Evolutionary conservation across 805 yeast genomes (phyloP), one percentile per base, ranked within the genome.

Genomic region (Scheffersomyces spartinae): DNA sequence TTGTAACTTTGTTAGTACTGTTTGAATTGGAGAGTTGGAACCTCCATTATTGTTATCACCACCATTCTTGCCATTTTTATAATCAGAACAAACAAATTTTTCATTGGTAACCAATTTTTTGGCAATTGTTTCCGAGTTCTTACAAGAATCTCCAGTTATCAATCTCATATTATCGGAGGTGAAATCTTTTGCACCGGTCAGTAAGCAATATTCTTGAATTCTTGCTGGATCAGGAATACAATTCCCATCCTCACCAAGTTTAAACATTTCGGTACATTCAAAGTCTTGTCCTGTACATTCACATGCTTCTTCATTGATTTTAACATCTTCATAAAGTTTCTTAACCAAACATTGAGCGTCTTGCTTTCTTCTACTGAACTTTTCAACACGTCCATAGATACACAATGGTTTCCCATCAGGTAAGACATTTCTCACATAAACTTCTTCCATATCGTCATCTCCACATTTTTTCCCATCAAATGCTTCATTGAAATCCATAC

Each of bases 341-440:
- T 58, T 58, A 8, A 71, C 69, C 43, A 68, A 68, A 56, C 95
- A 84, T 31, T 71, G 43, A 1, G 86, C 68, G 23, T 64, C 68
- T 23, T 61, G 60, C 39, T 73, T 74, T 54, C 93, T 71, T 47
- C 94, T 64, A 23, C 36, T 45, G 42, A 71, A 75, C 33, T 59
- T 67, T 39, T 76, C 81, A 34, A 57, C 65, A 30, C 71, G 78
- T 6, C 95, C 95, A 52, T 65, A 59, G 11, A 80, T 56, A 55
- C 94, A 83, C 33, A 51, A 31, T 3, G 66, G 64, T 4, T 45
- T 36, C 3, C 45, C 40, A 6, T 49, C 45, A 4, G 37, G 37
- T 0, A 45, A 47, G 11, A 49, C 45, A 2, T 49, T 42, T 35
- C 79, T 58, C 1, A 81, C 75, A 28, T 56, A 58, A 63, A 81